A percentile compares a stretch with the other conserved stretches of the same genome.
Evolutionary conservation across 257 asterid species (phyloP).

Genomic region (Lycium barbarum): DNA sequence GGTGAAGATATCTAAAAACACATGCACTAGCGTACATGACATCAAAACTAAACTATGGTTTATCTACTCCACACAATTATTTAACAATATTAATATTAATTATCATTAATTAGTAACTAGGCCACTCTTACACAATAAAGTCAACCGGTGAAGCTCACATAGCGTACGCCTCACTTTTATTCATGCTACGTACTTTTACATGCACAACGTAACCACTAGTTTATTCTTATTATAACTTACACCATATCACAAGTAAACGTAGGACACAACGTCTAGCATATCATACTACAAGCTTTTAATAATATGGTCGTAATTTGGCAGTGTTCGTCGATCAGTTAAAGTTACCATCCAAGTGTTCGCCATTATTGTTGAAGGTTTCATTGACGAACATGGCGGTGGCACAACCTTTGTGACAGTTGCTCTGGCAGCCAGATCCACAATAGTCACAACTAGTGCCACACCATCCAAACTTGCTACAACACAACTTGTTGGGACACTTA

Average conservation of each 20-base stretch:
- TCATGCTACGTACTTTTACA: not conserved
- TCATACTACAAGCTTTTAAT: not conserved
- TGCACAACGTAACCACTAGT: not conserved
- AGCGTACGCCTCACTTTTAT: not conserved
- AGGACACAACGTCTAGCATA: not conserved
- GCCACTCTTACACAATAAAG: not conserved
- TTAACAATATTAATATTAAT: not conserved
- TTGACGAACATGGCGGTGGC: slow-evolving; percentile 18
- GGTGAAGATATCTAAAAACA: too few species aligned
- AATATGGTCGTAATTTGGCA: not conserved
- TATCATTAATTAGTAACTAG: not conserved
- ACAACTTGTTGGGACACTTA: slow-evolving; percentile 23
- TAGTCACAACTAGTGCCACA: slow-evolving; percentile 21
- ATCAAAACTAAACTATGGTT: not conserved
- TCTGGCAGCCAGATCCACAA: slow-evolving; percentile 33
- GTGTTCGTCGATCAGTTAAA: not conserved
- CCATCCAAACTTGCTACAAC: slow-evolving; percentile 32
- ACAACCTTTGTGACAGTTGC: not conserved
- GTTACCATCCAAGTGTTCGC: not conserved
- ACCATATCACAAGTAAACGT: not conserved
- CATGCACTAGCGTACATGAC: not conserved
- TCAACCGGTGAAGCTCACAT: not conserved
- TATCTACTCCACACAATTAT: not conserved
- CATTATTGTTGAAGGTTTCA: not conserved
- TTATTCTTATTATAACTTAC: not conserved